Conservation (phyloP, 2,329 filamentous ascomycete species). For the Penicillium sp. region DNA sequence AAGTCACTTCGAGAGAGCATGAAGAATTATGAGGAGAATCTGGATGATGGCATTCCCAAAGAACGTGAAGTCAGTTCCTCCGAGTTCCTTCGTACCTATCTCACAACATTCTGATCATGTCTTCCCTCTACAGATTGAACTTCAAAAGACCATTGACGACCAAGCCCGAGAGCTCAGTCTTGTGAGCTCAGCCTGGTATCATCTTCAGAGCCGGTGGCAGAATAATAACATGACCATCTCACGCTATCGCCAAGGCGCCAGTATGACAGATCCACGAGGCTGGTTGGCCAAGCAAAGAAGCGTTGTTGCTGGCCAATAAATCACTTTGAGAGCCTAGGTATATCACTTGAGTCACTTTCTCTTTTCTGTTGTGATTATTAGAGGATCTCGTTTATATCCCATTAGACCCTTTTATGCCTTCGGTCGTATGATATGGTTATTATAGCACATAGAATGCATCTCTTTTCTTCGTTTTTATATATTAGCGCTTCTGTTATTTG, state of each 20-base stretch:
- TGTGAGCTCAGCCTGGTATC: conserved; percentile 50
- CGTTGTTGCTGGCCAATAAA: conserved; percentile 38
- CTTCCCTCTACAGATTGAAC: conserved; percentile 33
- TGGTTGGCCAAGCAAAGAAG: conserved; percentile 48
- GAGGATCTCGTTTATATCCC: conserved; percentile 8
- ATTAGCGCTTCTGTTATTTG: background rate
- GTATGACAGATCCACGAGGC: conserved; percentile 40
- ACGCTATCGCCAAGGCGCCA: conserved; percentile 40
- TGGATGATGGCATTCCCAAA: conserved; percentile 37
- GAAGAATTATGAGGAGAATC: conserved; percentile 40
- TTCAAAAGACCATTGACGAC: conserved; percentile 41
- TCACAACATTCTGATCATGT: conserved; percentile 13
- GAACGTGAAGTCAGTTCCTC: conserved; percentile 39
- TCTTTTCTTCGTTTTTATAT: background rate
- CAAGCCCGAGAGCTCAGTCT: conserved; percentile 46
- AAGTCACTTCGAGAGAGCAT: conserved; percentile 44
- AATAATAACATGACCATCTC: conserved; percentile 45
- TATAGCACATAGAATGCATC: conserved; percentile 9
- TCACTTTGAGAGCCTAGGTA: background rate
- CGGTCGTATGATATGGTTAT: background rate
- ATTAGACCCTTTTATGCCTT: conserved; percentile 6
- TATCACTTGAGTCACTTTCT: background rate
- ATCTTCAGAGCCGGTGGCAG: conserved; percentile 47
- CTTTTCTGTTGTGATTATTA: background rate
- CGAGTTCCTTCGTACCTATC: background rate